A percentile compares a stretch with the other conserved stretches of the same genome.
phyloP scores from a whole-genome alignment of 768 basidiomycete genomes.

The Chlorophyllum brunneum region DNA sequence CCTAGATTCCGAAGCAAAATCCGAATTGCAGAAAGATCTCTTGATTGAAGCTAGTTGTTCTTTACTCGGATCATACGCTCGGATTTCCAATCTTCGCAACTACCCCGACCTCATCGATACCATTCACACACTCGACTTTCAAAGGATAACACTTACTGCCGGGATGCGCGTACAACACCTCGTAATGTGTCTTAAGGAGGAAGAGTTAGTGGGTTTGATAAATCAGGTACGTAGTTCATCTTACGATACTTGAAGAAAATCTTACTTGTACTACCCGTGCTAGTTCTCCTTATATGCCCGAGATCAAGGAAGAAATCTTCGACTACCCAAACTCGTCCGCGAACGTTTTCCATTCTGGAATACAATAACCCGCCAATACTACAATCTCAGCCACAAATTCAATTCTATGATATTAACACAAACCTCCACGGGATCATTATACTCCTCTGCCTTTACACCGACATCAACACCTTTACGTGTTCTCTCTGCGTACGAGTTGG shows the following conservation, averaged over 20 bases:
- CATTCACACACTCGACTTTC: neutral
- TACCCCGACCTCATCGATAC: neutral
- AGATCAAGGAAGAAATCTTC: neutral
- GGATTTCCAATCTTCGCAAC: neutral
- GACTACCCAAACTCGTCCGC: neutral
- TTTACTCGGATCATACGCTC: conserved; percentile 2
- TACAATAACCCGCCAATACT: neutral
- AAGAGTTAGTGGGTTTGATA: neutral
- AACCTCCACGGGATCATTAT: neutral
- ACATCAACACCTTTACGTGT: neutral
- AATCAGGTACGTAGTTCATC: conserved; percentile 1
- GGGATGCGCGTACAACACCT: neutral
- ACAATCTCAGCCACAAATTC: neutral
- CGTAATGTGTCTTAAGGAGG: conserved; percentile 1
- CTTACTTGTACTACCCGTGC: neutral
- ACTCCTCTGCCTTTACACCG: neutral
- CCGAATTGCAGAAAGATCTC: neutral
- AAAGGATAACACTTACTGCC: neutral
- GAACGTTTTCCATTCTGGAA: neutral
- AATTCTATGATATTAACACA: neutral
- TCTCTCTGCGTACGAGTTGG: neutral
- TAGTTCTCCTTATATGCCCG: neutral
- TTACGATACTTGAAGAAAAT: too few species aligned
- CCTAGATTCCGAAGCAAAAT: neutral
- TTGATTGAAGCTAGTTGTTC: conserved; percentile 6